Conservation (phyloP, 495 filamentous ascomycete species). For the Astrothelium subdiscretum region DNA sequence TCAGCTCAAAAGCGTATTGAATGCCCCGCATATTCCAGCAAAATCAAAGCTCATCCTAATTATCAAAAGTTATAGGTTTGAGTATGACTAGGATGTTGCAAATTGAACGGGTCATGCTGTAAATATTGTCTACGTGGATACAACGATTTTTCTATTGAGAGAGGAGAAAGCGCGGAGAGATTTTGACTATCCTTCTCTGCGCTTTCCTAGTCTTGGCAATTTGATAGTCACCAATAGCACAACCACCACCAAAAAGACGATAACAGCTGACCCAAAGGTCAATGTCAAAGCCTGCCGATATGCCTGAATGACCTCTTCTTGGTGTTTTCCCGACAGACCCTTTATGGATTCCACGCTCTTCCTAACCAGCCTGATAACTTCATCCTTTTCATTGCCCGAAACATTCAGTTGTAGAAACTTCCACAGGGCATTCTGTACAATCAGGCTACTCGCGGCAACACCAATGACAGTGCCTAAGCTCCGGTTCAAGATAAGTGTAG, state of each 20-base stretch:
- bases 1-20: too few relatives aligned
- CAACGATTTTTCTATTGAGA: too few relatives aligned
- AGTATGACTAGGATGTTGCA: too few relatives aligned
- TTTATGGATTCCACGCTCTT: constrained; percentile 43
- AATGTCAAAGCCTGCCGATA: constrained; percentile 15
- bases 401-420: constrained; percentile 47
- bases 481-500: constrained; percentile 56
- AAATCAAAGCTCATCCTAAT: too few relatives aligned
- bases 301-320: constrained; percentile 33
- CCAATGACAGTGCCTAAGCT: constrained; percentile 61
- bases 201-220: constrained; percentile 11
- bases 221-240: constrained; percentile 11
- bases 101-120: too few relatives aligned
- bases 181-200: not conserved
- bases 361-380: constrained; percentile 41
- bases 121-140: too few relatives aligned
- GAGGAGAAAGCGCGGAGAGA: too few relatives aligned
- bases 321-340: constrained; percentile 37
- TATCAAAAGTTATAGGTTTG: too few relatives aligned
- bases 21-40: too few relatives aligned
- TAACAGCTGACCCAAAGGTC: constrained; percentile 20
- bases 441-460: constrained; percentile 56
- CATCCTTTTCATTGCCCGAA: constrained; percentile 39
- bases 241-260: constrained; percentile 16
- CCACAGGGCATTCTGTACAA: constrained; percentile 61